Evolutionary conservation across 2,329 filamentous ascomycete species (phyloP), one percentile per base, ranked within the genome.

Genomic region (Ophiostoma ips): DNA sequence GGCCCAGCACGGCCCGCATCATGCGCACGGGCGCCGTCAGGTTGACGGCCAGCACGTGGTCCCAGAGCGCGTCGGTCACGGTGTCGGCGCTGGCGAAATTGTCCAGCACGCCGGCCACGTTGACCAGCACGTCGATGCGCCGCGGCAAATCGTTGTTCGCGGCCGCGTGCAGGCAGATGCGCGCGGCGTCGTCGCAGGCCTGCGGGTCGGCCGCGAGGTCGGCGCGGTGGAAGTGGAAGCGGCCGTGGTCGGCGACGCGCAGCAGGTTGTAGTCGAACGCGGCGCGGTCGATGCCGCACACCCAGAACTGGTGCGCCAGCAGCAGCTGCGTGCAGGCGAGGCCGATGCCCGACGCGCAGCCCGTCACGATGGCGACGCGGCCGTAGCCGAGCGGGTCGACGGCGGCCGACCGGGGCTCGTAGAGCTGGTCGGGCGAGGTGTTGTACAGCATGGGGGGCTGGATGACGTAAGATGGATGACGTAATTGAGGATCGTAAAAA

Each of bases 41-140:
- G 52, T 75, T 75, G 43, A 73, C 65, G 70, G 53, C 56, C 11
- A 58, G 44, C n/a, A 57, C 54, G 9, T 45, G 30, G 46, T 55
- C 53, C 56, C 56, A 58, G 44, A 53, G 49, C 19, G n/a, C 47
- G 35, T 58, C 70, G 2, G 62, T 60, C 19, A 73, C 61, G 1
- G 66, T 55, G 47, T 63, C 61, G 6, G 64, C 68, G 10, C 66
- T 67, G 51, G 71, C 69, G 48, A 69, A 64, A 54, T 66, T 68
- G 43, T 70, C 70, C 52, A 73, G 70, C 40, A 68, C 58, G 45
- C 73, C 72, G 5, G 77, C 77, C 12, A 75, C 66, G 50, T 81
- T 78, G 10, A 71, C 73, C 19, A 74, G 71, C 9, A 73, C 70
- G 55, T 77, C 72, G 9, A 78, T 65, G 50, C 68, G 68, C 8